phyloP scores from a whole-genome alignment of 2,329 filamentous ascomycete genomes.

The Colletotrichum chlorophyti region DNA sequence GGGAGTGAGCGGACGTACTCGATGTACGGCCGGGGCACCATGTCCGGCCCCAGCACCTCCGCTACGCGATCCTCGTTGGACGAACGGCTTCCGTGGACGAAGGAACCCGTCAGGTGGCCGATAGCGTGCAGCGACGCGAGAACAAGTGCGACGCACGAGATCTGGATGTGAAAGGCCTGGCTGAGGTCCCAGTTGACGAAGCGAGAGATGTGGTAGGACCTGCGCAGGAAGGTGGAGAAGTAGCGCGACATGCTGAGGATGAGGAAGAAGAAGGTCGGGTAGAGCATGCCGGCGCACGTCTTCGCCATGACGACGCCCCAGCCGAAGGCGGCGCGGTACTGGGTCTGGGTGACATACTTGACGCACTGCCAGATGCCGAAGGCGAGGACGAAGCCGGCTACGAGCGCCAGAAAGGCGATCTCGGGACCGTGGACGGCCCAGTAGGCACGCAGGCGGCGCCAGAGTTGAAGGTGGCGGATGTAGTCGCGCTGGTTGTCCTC shows the following conservation, averaged over 20 bases:
- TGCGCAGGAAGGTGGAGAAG: constrained; percentile 58
- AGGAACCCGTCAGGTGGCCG: constrained; percentile 59
- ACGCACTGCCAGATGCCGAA: constrained; percentile 63
- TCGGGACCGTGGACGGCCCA: constrained; percentile 63
- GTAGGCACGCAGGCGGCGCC: constrained; percentile 55
- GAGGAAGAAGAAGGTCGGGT: constrained; percentile 65
- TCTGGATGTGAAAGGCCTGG: constrained; percentile 62
- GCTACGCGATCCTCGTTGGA: constrained; percentile 52
- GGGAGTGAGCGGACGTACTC: constrained; percentile 54
- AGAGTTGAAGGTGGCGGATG: constrained; percentile 50
- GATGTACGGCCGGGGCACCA: constrained; percentile 50
- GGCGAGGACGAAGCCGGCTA: constrained; percentile 53
- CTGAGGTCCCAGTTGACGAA: constrained; percentile 65
- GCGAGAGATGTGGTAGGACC: constrained; percentile 57
- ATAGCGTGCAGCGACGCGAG: constrained; percentile 61
- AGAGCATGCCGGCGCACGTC: constrained; percentile 59
- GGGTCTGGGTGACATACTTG: constrained; percentile 53
- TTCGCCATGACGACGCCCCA: constrained; percentile 65
- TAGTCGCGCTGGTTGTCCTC: constrained; percentile 54
- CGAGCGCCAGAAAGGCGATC: constrained; percentile 54
- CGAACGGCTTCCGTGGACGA: constrained; percentile 55
- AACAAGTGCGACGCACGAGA: constrained; percentile 55
- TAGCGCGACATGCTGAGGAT: constrained; percentile 65
- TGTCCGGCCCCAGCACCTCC: constrained; percentile 49
- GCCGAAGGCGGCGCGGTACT: constrained; percentile 57